Conservation (phyloP, 2,329 filamentous ascomycete genomes). For the Ceratocystis harringtonii region DNA sequence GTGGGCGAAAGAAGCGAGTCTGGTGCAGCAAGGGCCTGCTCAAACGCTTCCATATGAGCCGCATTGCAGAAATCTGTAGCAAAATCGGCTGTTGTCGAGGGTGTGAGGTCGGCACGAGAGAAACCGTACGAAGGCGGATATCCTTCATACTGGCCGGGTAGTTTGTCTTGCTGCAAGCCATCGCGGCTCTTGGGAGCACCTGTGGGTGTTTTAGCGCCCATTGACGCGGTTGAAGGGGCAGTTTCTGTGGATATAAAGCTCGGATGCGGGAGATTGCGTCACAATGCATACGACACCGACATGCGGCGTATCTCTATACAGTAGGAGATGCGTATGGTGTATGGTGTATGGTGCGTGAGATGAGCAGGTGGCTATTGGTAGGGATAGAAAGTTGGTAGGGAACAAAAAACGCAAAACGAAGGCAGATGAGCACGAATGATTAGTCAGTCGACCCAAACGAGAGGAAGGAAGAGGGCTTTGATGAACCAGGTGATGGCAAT, state of each 20-base stretch:
- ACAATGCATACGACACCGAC: neutral
- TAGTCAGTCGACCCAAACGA: neutral
- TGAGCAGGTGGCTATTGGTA: neutral
- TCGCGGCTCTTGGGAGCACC: neutral
- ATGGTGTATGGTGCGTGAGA: neutral
- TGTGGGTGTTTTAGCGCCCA: neutral
- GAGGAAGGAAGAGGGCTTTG: neutral
- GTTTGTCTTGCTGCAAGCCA: neutral
- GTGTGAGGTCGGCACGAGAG: constrained; percentile 50
- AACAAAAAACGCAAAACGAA: neutral
- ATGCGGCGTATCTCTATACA: neutral
- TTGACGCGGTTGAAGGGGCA: neutral
- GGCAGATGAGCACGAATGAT: neutral
- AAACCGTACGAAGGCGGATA: constrained; percentile 37
- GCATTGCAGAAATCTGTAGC: constrained; percentile 61
- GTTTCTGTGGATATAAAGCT: constrained; percentile 4
- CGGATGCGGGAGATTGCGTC: neutral
- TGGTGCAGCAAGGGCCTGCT: constrained; percentile 65
- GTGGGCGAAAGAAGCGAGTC: constrained; percentile 53
- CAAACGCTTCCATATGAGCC: constrained; percentile 63
- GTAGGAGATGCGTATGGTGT: neutral
- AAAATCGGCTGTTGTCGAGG: constrained; percentile 58
- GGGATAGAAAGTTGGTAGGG: neutral
- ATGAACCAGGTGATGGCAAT: neutral
- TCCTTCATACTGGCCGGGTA: neutral